phyloP scores from a whole-genome alignment of 2,329 filamentous ascomycete species.

The Sporothrix curviconia region DNA sequence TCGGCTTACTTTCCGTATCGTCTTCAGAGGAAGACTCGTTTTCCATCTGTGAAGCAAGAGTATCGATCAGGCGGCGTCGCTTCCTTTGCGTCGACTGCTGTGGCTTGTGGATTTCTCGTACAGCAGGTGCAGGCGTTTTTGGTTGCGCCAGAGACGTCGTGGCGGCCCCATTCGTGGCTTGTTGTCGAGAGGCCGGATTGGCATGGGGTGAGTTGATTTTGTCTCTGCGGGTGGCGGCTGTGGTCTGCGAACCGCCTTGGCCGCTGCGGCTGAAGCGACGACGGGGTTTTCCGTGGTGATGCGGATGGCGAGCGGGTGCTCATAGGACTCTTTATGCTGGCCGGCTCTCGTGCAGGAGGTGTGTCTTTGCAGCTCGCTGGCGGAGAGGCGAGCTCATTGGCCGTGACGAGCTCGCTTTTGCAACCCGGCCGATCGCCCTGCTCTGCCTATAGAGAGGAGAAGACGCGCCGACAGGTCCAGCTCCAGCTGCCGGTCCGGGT shows the following conservation, averaged over 20 bases:
- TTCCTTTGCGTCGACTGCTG: constrained; percentile 12
- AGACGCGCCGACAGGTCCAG: neutral
- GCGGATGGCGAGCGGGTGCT: neutral
- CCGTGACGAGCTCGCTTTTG: neutral
- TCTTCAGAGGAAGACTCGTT: constrained; percentile 25
- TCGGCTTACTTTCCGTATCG: neutral
- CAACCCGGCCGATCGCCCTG: neutral
- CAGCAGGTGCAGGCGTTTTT: neutral
- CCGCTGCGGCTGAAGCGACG: neutral
- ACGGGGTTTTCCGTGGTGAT: constrained; percentile 9
- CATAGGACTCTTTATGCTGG: neutral
- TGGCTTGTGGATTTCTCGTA: neutral
- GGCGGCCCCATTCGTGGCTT: neutral
- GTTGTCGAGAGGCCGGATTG: constrained; percentile 4
- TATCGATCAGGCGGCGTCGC: constrained; percentile 35
- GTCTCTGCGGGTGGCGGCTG: neutral
- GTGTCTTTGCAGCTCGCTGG: constrained; percentile 9
- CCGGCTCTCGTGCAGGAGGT: constrained; percentile 3
- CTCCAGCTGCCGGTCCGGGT: neutral
- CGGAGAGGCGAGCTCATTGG: neutral
- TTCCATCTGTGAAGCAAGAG: constrained; percentile 34
- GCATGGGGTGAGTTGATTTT: constrained; percentile 2
- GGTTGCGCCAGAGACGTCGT: neutral
- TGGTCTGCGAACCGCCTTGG: neutral
- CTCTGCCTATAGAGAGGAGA: constrained; percentile 3